Conservation (phyloP, 306 rosid genomes). For the Erythrophleum fordii region DNA sequence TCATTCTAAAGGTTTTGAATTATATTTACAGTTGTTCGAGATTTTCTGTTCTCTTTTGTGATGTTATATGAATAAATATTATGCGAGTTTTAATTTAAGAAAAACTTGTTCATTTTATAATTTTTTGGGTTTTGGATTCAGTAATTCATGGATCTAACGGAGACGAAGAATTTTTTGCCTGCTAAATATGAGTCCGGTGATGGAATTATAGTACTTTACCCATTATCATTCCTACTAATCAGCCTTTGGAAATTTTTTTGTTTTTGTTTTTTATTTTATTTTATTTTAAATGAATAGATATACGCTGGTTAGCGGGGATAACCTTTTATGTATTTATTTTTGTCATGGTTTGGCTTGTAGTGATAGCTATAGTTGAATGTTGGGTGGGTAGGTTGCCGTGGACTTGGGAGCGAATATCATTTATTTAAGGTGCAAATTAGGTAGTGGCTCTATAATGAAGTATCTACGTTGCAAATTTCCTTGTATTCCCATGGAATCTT, state of each 20-base stretch:
- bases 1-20: not conserved
- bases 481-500: not conserved
- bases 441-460: not conserved
- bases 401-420: constrained; percentile 3
- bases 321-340: not conserved
- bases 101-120: no score
- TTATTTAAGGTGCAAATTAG: not conserved
- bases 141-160: no score
- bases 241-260: constrained; percentile 2
- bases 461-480: not conserved
- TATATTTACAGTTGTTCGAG: no score
- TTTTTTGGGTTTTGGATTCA: no score
- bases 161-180: no score
- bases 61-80: no score
- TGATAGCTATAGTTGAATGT: constrained; percentile 24
- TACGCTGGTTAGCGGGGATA: not conserved
- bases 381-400: constrained; percentile 30
- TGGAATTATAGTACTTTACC: no score
- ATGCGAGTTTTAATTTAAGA: no score
- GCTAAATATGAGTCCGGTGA: no score
- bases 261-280: not conserved
- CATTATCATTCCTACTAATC: not conserved
- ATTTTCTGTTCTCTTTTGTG: no score
- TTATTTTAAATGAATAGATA: not conserved
- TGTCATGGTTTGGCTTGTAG: constrained; percentile 5